Evolutionary conservation across 768 basidiomycete species (phyloP).

Genomic region (Fibroporia radiculosa): DNA sequence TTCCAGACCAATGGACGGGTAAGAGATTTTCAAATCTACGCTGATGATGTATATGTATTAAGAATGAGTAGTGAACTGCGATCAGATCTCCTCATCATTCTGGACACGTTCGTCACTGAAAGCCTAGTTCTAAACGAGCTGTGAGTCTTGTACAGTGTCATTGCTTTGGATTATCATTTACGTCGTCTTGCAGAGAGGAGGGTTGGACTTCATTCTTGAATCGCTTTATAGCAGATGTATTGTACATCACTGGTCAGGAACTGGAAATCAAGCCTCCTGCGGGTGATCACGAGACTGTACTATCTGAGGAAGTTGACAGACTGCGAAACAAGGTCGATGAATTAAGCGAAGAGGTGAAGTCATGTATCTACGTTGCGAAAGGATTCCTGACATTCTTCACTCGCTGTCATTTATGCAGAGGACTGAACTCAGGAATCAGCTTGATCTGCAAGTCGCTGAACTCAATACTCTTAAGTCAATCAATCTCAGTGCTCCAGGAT

Average conservation of each 20-base stretch:
- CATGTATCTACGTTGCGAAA: too few relatives aligned
- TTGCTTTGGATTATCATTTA: background rate
- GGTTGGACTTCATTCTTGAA: conserved; percentile 59
- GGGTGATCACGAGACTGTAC: conserved; percentile 31
- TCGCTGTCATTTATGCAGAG: too few relatives aligned
- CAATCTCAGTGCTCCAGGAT: conserved; percentile 26
- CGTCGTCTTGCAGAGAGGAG: conserved; percentile 41
- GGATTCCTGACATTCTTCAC: too few relatives aligned
- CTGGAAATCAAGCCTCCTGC: conserved; percentile 43
- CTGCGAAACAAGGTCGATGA: conserved; percentile 55
- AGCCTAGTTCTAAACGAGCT: conserved; percentile 52
- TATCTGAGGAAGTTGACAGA: conserved; percentile 54
- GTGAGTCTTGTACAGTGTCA: conserved; percentile 28
- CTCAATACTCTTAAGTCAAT: conserved; percentile 57
- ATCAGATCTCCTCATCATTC: conserved; percentile 45
- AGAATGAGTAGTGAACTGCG: conserved; percentile 47
- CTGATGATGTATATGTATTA: conserved; percentile 2
- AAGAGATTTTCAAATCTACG: conserved; percentile 21
- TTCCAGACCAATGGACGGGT: conserved; percentile 55
- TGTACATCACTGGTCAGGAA: conserved; percentile 58
- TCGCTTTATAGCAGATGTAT: conserved; percentile 50
- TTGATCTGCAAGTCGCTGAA: conserved; percentile 61
- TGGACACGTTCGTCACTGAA: conserved; percentile 62
- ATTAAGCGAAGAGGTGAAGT: conserved; percentile 55
- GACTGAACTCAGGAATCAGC: conserved; percentile 40